Evolutionary conservation across 306 rosid species (phyloP), one percentile per base, ranked within the genome.

Genomic region (Rosa rugosa): DNA sequence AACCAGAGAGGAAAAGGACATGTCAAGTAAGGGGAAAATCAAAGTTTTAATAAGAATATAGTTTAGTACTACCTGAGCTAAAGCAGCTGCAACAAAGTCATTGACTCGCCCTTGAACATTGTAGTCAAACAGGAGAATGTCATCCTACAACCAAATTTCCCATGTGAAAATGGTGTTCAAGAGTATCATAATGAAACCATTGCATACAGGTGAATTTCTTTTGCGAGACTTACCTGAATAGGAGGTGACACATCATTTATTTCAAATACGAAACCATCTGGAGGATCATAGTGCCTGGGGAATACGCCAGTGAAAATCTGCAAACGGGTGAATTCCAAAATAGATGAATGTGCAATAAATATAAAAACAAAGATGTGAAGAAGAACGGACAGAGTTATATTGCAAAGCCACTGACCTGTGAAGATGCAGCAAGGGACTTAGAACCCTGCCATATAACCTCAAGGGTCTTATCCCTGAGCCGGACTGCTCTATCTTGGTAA

Each of bases 201-300:
- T 34, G 18, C 8, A 49, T 54, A 40, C 59, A 40, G 18, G n/a
- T 3, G 46, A 36, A 65, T 36, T 45, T 10, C 6, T 11, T 20
- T 41, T 2, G 42, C 20, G 20, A 57, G 71, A 79, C 50, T 73
- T 57, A 93, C 98, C 91, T 93, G 98, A 76, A 93, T 86, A 78
- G 89, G 97, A 56, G 86, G 84, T 22, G 96, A 92, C 57, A 87
- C 93, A 63, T 90, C 97, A 75, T 92, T 89, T 79, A 92, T 86
- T 90, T 92, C 97, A 75, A 90, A 90, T 1, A 89, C 83, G 77
- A 92, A 90, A 72, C 97, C 96, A 88, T 90, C 96, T 38, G 93
- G 97, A 82, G 97, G 97, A 79, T 92, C 96, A 84, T 92, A 90
- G 80, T 92, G 95, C 84, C 88, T 83, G 27, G 96, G 92, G 80